Evolutionary conservation across 208 protist genomes (phyloP), one percentile per base, ranked within the genome.

Genomic region (Jaenimonas drosophilae): DNA sequence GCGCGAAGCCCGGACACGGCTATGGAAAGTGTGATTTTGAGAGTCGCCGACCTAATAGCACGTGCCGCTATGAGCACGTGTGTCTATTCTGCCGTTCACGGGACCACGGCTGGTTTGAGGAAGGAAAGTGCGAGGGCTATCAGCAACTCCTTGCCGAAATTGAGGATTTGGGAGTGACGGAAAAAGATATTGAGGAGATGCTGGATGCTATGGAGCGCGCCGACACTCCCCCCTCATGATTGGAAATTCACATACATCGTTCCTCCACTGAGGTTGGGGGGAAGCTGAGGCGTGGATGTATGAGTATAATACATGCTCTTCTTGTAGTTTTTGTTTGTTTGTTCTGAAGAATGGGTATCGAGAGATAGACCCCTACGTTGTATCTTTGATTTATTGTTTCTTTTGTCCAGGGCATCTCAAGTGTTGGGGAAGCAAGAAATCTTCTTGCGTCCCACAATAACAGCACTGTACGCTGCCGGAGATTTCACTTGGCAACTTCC

Each of bases 61-160:
- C 56, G 28, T 88, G 79, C 43, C 70, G 72, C 43, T 88, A 82
- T 55, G 70, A 81, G 32, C 79, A 88, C 49, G 64, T 74, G 2
- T 88, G 79, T 44, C 52, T 88, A 17, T 88, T 88, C 40, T 88
- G 79, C 49, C 56, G 59, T 25, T 70, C 66, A 0, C 59, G 48
- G 16, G 71, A 79, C 46, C 79, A 88, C 49, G 75, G 79, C 28
- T 88, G 79, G 79, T 81, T 78, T 62, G 79, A 88, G 38, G 79
- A 84, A 42, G 59, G 56, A 25, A 58, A 65, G 37, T 88, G 79
- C 42, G 55, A 70, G 38, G 64, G 71, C 14, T 88, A 84, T 29
- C 59, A 74, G 49, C 52, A 58, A 24, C 54, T 88, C 46, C 63
- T 76, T 38, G 32, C 45, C 9, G 75, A 88, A 54, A 65, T 81